Conservation (phyloP, 768 basidiomycete species). For the Pulveroboletus sp. region DNA sequence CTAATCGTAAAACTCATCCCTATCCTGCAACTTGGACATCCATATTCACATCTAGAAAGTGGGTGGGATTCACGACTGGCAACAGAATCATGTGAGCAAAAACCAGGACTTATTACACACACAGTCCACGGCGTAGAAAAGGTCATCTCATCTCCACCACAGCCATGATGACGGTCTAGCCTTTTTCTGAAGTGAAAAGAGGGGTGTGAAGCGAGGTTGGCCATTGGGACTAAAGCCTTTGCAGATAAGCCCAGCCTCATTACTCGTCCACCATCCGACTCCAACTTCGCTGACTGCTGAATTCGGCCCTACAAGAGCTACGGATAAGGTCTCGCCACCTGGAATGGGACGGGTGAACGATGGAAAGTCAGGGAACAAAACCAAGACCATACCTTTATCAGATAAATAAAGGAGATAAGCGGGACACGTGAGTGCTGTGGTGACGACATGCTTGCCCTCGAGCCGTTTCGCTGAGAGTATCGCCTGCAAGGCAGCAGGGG, state of each 20-base stretch:
- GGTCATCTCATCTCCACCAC: background rate
- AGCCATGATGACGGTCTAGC: background rate
- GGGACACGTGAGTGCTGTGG: slow-evolving; percentile 22
- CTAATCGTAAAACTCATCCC: too few relatives aligned
- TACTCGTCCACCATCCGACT: slow-evolving; percentile 3
- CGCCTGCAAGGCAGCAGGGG: background rate
- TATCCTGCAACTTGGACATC: too few relatives aligned
- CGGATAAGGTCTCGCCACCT: slow-evolving; percentile 12
- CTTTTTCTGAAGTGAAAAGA: slow-evolving; percentile 11
- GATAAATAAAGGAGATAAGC: slow-evolving; percentile 26
- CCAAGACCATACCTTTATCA: slow-evolving; percentile 6
- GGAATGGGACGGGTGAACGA: background rate
- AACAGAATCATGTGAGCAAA: too few relatives aligned
- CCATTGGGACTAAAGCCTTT: background rate
- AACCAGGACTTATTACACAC: too few relatives aligned
- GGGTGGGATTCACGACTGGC: too few relatives aligned
- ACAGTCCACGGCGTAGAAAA: too few relatives aligned
- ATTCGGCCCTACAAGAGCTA: slow-evolving; percentile 1
- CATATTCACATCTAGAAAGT: too few relatives aligned
- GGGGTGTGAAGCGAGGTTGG: slow-evolving; percentile 8
- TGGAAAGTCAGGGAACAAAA: background rate
- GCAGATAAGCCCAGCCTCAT: slow-evolving; percentile 3
- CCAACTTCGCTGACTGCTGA: background rate
- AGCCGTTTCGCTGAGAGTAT: slow-evolving; percentile 9
- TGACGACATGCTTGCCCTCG: slow-evolving; percentile 24